Conservation (phyloP, 2,329 filamentous ascomycete species). For the Fusarium napiforme region DNA sequence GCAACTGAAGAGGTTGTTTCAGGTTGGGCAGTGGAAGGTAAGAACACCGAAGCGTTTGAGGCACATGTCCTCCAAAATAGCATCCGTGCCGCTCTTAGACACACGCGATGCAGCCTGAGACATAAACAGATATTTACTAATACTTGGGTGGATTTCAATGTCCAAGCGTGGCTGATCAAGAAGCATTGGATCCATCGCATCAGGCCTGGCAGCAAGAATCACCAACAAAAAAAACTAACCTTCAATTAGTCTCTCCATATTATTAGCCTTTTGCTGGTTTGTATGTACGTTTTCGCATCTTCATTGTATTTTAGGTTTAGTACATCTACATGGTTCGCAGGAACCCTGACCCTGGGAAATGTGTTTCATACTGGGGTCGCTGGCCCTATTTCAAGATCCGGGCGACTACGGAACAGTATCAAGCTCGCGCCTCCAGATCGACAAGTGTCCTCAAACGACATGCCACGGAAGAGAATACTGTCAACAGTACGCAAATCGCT, state of each 20-base stretch:
- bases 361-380: constrained; percentile 35
- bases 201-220: neutral
- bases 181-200: neutral
- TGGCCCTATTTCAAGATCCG: constrained; percentile 15
- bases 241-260: neutral
- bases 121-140: neutral
- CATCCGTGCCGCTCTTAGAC: constrained; percentile 23
- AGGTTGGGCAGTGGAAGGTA: constrained; percentile 36
- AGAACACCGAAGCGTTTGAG: constrained; percentile 15
- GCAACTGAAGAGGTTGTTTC: constrained; percentile 41
- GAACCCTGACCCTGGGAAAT: constrained; percentile 25
- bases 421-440: neutral
- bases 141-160: constrained; percentile 1
- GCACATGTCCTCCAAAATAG: constrained; percentile 14
- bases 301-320: constrained; percentile 20
- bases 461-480: neutral
- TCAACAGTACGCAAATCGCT: neutral
- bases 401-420: constrained; percentile 3
- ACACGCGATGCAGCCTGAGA: constrained; percentile 2
- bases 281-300: constrained; percentile 10
- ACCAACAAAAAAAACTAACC: neutral
- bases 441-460: neutral
- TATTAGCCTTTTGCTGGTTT: neutral
- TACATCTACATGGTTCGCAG: constrained; percentile 8
- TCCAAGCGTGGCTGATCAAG: neutral